phyloP scores from a whole-genome alignment of 495 filamentous ascomycete genomes.

The Mycothermus thermophilus region DNA sequence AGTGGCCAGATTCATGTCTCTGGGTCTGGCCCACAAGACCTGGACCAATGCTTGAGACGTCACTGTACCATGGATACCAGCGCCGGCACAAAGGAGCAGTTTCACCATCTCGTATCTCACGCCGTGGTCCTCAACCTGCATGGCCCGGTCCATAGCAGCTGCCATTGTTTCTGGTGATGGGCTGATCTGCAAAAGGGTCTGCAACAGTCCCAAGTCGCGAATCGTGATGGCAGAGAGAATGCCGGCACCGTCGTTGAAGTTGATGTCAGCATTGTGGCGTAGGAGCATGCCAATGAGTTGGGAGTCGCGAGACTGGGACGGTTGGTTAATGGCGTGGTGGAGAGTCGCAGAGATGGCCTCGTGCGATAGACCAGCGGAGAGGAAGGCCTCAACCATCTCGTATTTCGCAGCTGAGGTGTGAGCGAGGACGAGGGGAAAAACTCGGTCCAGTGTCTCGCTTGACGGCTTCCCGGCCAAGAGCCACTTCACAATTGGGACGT shows the following conservation, averaged over 20 bases:
- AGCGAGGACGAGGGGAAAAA: conserved; percentile 29
- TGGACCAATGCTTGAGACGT: conserved; percentile 24
- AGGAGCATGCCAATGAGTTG: conserved; percentile 30
- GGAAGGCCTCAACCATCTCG: conserved; percentile 28
- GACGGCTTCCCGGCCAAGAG: conserved; percentile 28
- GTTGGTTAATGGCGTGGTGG: conserved; percentile 30
- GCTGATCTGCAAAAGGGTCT: conserved; percentile 23
- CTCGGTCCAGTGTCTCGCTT: conserved; percentile 21
- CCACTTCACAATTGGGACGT: conserved; percentile 23
- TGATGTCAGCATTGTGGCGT: conserved; percentile 29
- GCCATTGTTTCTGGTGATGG: conserved; percentile 24
- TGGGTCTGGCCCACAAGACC: conserved; percentile 18
- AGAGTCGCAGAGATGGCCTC: conserved; percentile 24
- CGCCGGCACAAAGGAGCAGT: conserved; percentile 26
- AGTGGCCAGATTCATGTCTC: conserved; percentile 24
- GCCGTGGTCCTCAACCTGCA: conserved; percentile 19
- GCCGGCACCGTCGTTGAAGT: conserved; percentile 30
- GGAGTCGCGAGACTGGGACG: conserved; percentile 27
- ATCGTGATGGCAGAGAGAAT: conserved; percentile 28
- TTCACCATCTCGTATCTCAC: conserved; percentile 25
- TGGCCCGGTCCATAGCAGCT: conserved; percentile 23
- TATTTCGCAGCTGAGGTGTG: no score
- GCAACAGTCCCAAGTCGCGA: conserved; percentile 23
- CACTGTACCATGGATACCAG: conserved; percentile 19
- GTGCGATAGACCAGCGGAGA: conserved; percentile 25